These are phyloP conservation scores for Podaxis sp. DNA, from an alignment of 768 basidiomycete genomes.

Conservation along the genomic window DNA sequence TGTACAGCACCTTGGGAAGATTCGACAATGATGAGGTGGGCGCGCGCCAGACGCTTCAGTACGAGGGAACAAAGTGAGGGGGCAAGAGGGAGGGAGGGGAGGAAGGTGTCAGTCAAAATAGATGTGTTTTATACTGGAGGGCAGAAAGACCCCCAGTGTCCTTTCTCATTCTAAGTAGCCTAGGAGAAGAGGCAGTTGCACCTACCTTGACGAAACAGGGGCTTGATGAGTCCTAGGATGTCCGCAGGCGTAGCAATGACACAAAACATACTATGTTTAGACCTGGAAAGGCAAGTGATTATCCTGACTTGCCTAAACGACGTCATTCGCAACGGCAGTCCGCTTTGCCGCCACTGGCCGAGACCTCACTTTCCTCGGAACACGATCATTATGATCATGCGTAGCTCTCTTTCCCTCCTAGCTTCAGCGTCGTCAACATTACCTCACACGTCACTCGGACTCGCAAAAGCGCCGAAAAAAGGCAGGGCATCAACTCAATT, in stretches of 20 bases:
- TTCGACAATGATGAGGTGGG: not conserved
- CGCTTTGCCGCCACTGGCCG: not conserved
- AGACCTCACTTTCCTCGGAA: slow-evolving; percentile 7
- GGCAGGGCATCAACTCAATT: not conserved
- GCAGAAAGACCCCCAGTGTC: not conserved
- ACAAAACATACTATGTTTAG: not conserved
- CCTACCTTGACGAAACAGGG: not conserved
- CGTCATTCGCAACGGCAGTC: slow-evolving; percentile 1
- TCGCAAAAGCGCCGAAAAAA: not conserved
- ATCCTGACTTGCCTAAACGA: not conserved
- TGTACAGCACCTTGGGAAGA: not conserved
- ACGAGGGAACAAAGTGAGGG: not conserved
- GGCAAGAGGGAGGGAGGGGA: too few species aligned
- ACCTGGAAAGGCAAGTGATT: not conserved
- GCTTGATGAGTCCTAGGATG: slow-evolving; percentile 2
- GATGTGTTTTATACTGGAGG: not conserved
- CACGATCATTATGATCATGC: not conserved
- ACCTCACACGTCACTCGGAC: not conserved
- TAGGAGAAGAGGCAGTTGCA: not conserved
- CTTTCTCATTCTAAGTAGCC: not conserved
- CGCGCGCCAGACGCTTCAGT: not conserved
- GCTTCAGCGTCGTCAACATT: not conserved
- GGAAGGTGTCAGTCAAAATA: not conserved
- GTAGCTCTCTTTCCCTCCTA: not conserved
- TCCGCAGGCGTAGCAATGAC: slow-evolving; percentile 1